Percentiles rank a stretch among this genome's conserved stretches.
Conservation (phyloP, 179 eudicot genomes). For the Carnegiea gigantea region DNA sequence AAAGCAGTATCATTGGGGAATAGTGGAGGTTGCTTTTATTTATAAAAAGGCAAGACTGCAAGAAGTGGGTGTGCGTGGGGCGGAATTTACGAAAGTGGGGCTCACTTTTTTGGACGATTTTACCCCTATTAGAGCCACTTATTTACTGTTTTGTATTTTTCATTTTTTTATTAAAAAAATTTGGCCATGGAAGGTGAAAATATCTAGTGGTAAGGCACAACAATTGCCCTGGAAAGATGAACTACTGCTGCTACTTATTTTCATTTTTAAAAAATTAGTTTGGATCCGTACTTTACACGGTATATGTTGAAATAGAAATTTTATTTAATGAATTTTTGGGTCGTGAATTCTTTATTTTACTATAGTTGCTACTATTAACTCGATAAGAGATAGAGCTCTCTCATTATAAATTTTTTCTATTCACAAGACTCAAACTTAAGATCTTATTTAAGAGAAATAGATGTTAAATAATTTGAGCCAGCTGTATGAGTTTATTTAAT, state of each 20-base stretch:
- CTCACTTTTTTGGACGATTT: constrained; percentile 9
- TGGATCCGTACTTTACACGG: too few relatives aligned
- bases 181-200: background rate
- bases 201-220: constrained; percentile 19
- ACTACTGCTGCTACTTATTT: constrained; percentile 10
- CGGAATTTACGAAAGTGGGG: constrained; percentile 38
- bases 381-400: too few relatives aligned
- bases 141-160: background rate
- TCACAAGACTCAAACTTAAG: too few relatives aligned
- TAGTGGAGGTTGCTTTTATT: constrained; percentile 15
- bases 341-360: too few relatives aligned
- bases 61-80: constrained; percentile 37
- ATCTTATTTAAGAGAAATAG: too few relatives aligned
- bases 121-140: background rate
- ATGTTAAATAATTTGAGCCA: too few relatives aligned
- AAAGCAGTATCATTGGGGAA: background rate
- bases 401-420: too few relatives aligned
- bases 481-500: background rate
- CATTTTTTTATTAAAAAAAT: background rate
- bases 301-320: too few relatives aligned
- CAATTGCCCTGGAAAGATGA: constrained; percentile 28
- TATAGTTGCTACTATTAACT: too few relatives aligned
- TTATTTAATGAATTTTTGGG: too few relatives aligned
- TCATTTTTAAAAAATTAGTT: background rate
- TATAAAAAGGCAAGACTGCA: constrained; percentile 20